Evolutionary conservation across 148 eudicot species (phyloP).

Genomic region (Rhododendron mucronatum): DNA sequence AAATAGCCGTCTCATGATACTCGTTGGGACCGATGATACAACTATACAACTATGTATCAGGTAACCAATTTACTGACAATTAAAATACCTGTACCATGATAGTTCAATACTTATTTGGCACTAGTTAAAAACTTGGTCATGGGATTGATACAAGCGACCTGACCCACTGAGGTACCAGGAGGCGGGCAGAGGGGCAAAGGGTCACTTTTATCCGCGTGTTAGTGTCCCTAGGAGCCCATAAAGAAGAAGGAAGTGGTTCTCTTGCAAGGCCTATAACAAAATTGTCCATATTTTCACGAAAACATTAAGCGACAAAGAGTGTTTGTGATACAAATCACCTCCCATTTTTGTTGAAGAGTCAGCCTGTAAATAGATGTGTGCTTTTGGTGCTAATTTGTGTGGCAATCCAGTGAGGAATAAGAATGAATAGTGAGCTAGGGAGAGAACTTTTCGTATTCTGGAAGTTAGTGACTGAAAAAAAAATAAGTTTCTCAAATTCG

Average conservation of each 20-base stretch:
- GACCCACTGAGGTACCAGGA: too few relatives aligned
- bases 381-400: neutral
- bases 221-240: neutral
- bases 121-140: too few relatives aligned
- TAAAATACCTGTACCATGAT: too few relatives aligned
- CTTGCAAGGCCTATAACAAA: neutral
- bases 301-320: neutral
- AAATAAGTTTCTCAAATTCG: neutral
- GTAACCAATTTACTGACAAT: neutral
- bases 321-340: too few relatives aligned
- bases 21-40: neutral
- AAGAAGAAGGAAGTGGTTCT: neutral
- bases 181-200: too few relatives aligned
- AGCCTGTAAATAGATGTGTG: neutral
- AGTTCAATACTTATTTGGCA: neutral
- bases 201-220: too few relatives aligned
- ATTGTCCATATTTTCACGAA: neutral
- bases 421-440: neutral
- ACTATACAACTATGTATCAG: too few relatives aligned
- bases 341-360: neutral
- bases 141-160: too few relatives aligned
- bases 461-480: neutral
- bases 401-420: neutral
- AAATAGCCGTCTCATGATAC: neutral
- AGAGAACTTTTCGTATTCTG: neutral